Evolutionary conservation across 2,329 filamentous ascomycete species (phyloP).

Genomic region (Lasiodiplodia sp.): DNA sequence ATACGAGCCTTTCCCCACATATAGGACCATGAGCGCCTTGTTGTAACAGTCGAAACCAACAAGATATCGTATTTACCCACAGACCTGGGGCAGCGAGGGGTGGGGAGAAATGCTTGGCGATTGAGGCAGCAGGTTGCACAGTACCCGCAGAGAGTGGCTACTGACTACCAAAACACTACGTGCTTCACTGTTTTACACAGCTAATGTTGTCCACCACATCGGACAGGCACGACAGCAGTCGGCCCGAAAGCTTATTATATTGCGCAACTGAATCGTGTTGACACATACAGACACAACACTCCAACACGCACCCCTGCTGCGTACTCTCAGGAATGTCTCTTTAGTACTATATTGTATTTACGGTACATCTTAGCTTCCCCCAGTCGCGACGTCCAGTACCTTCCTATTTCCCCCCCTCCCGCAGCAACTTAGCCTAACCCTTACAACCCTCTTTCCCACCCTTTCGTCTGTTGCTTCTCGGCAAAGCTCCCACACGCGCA

Average conservation of each 20-base stretch:
- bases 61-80: neutral
- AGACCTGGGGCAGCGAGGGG: neutral
- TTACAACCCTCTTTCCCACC: neutral
- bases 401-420: neutral
- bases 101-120: neutral
- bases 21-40: neutral
- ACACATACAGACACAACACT: too few species aligned
- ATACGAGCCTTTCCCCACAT: neutral
- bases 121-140: neutral
- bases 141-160: neutral
- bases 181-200: neutral
- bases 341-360: neutral
- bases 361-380: neutral
- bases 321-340: neutral
- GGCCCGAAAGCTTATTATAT: slow-evolving; percentile 13
- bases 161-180: neutral
- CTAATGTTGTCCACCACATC: too few species aligned
- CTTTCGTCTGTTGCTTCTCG: neutral
- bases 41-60: neutral
- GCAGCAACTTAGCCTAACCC: neutral
- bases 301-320: neutral
- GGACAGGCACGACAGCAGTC: neutral
- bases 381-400: neutral
- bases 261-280: slow-evolving; percentile 3
- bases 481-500: neutral